Evolutionary conservation across 805 yeast genomes (phyloP).

Genomic region (Wickerhamomyces ciferrii): DNA sequence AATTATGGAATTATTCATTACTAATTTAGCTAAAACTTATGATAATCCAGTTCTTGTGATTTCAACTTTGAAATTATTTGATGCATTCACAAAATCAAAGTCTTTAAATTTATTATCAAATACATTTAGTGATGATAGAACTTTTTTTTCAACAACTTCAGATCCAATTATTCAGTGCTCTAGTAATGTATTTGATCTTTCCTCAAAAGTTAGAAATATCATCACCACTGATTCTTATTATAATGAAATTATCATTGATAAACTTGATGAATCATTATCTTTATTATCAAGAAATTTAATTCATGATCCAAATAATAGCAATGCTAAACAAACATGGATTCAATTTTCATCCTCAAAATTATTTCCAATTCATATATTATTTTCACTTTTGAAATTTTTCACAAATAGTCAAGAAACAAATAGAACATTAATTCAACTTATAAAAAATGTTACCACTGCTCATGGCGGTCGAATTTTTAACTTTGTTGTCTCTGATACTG

Average conservation of each 20-base stretch:
- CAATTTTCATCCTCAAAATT: not conserved
- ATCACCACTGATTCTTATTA: not conserved
- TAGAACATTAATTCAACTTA: constrained; percentile 5
- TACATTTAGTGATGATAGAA: not conserved
- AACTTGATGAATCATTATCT: not conserved
- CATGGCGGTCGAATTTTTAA: constrained; percentile 4
- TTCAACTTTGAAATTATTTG: not conserved
- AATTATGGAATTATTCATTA: not conserved
- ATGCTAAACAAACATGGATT: not conserved
- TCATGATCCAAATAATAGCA: not conserved
- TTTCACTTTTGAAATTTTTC: constrained; percentile 11
- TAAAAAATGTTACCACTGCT: constrained; percentile 2
- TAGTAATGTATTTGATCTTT: not conserved
- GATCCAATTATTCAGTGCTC: not conserved
- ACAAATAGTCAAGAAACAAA: constrained; percentile 12
- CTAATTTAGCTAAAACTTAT: not conserved
- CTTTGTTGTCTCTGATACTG: constrained; percentile 1
- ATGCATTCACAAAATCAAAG: not conserved
- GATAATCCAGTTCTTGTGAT: not conserved
- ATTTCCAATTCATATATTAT: not conserved
- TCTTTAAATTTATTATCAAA: not conserved
- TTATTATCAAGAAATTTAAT: not conserved
- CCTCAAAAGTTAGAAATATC: not conserved
- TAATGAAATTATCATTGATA: not conserved
- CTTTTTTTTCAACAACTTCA: not conserved